Evolutionary conservation across 179 eudicot species (phyloP).

Genomic region (Amaranthus tricolor): DNA sequence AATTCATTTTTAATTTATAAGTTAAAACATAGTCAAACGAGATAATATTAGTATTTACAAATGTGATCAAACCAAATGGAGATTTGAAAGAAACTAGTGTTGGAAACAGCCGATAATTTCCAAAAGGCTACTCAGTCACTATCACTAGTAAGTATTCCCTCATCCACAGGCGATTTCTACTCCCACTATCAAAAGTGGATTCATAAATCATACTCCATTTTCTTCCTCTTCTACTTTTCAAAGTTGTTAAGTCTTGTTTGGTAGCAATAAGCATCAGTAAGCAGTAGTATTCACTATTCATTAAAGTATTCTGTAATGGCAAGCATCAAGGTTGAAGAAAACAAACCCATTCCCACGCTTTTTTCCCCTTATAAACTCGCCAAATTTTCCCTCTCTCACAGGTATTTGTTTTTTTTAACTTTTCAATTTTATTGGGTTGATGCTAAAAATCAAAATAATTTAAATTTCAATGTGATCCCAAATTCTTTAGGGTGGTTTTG

Average conservation of each 20-base stretch:
- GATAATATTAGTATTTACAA: too few relatives aligned
- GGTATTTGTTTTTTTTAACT: conserved; percentile 26
- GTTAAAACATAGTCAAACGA: too few relatives aligned
- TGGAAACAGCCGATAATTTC: too few relatives aligned
- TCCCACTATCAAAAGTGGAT: too few relatives aligned
- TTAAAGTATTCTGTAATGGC: conserved; percentile 13
- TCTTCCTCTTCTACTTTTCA: neutral
- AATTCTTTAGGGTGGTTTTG: conserved; percentile 56
- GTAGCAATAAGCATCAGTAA: neutral
- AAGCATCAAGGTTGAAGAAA: conserved; percentile 11
- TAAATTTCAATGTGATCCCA: too few relatives aligned
- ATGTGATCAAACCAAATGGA: too few relatives aligned
- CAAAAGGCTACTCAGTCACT: too few relatives aligned
- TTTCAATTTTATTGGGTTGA: neutral
- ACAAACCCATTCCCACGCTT: conserved; percentile 25
- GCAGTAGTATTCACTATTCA: too few relatives aligned
- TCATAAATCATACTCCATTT: neutral
- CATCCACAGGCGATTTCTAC: too few relatives aligned
- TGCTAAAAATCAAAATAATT: neutral
- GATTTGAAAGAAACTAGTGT: too few relatives aligned
- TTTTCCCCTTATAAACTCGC: conserved; percentile 69
- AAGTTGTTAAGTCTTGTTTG: neutral
- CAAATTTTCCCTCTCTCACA: conserved; percentile 59
- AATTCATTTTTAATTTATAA: too few relatives aligned
- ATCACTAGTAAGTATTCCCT: too few relatives aligned